phyloP scores from a whole-genome alignment of 2,329 filamentous ascomycete species.

The Microcyclospora pomicola region DNA sequence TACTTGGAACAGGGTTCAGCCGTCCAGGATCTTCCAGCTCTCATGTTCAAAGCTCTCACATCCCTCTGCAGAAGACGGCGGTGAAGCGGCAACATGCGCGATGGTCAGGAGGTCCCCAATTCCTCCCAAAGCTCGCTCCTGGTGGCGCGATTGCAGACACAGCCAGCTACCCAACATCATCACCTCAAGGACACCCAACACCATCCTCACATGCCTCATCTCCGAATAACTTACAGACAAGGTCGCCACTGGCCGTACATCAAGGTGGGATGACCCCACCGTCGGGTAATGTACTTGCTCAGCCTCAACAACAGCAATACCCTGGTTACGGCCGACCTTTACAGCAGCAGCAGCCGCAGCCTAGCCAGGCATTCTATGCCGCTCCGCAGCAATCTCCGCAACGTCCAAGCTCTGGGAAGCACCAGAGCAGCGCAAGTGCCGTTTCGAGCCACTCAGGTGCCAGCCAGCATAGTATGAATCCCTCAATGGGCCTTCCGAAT shows the following conservation, averaged over 20 bases:
- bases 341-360: slow-evolving; percentile 30
- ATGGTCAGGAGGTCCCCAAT: slow-evolving; percentile 19
- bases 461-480: slow-evolving; percentile 9
- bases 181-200: slow-evolving; percentile 66
- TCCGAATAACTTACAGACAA: slow-evolving; percentile 42
- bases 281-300: slow-evolving; percentile 41
- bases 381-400: slow-evolving; percentile 26
- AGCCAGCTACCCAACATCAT: slow-evolving; percentile 35
- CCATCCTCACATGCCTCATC: slow-evolving; percentile 65
- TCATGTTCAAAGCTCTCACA: slow-evolving; percentile 29
- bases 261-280: slow-evolving; percentile 50
- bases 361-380: slow-evolving; percentile 30
- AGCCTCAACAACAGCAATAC: slow-evolving; percentile 34
- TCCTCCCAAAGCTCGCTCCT: slow-evolving; percentile 24
- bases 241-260: slow-evolving; percentile 47
- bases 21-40: slow-evolving; percentile 47
- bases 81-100: slow-evolving; percentile 54
- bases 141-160: slow-evolving; percentile 26
- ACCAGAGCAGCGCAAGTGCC: slow-evolving; percentile 21
- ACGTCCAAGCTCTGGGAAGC: not conserved
- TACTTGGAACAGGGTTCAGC: slow-evolving; percentile 49
- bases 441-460: slow-evolving; percentile 13
- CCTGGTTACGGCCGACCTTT: slow-evolving; percentile 23
- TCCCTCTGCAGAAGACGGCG: slow-evolving; percentile 63
- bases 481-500: not conserved